Evolutionary conservation across 2,329 filamentous ascomycete genomes (phyloP).

Genomic region (Clathrospora elynae): DNA sequence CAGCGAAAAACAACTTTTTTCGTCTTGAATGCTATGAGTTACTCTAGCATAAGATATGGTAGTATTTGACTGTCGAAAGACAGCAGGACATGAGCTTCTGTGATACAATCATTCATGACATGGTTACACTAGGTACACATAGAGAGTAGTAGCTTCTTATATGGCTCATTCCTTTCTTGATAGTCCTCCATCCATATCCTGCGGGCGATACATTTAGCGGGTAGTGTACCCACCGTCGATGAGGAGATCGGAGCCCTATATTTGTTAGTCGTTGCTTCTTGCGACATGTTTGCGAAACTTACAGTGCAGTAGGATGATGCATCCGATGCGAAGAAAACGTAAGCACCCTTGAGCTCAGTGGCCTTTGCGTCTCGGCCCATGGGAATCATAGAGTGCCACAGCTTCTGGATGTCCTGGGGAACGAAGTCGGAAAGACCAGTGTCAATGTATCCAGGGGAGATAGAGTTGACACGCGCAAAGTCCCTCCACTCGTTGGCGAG

Average conservation of each 20-base stretch:
- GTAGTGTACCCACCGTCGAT: slow-evolving; percentile 74
- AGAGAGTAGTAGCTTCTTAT: slow-evolving; percentile 19
- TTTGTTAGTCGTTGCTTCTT: slow-evolving; percentile 38
- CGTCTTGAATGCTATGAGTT: too few relatives aligned
- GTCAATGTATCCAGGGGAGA: slow-evolving; percentile 72
- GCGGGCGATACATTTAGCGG: slow-evolving; percentile 40
- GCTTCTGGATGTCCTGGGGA: slow-evolving; percentile 68
- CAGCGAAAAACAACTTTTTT: too few relatives aligned
- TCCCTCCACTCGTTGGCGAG: slow-evolving; percentile 73
- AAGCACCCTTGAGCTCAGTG: slow-evolving; percentile 81
- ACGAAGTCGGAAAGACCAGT: slow-evolving; percentile 71
- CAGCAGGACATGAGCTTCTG: too few relatives aligned
- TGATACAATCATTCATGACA: too few relatives aligned
- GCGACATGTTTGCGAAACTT: slow-evolving; percentile 15
- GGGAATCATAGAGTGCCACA: slow-evolving; percentile 79
- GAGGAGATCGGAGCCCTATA: slow-evolving; percentile 65
- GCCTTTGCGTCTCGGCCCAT: slow-evolving; percentile 77
- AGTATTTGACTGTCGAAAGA: too few relatives aligned
- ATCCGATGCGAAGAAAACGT: slow-evolving; percentile 80
- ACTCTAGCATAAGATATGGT: too few relatives aligned
- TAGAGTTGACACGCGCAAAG: slow-evolving; percentile 70
- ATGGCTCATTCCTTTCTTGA: slow-evolving; percentile 15
- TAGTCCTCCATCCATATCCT: slow-evolving; percentile 17
- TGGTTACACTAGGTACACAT: slow-evolving; percentile 8
- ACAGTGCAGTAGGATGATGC: slow-evolving; percentile 82